Conservation (phyloP, 768 basidiomycete genomes). For the Mycena vulgaris region DNA sequence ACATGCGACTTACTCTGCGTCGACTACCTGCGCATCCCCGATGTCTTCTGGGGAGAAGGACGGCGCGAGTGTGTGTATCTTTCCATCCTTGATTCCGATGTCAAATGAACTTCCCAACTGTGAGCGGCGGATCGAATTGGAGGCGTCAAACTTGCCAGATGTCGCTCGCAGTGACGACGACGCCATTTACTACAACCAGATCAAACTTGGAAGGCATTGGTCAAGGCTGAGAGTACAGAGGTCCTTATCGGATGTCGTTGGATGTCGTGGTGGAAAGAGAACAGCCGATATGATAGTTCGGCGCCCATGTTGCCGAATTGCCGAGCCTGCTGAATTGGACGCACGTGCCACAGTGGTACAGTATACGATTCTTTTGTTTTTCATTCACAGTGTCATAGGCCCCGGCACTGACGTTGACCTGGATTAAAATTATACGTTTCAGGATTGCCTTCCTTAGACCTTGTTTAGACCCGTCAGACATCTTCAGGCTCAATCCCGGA, state of each 20-base stretch:
- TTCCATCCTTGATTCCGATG: conserved; percentile 22
- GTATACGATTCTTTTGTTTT: too few relatives aligned
- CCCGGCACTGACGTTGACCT: too few relatives aligned
- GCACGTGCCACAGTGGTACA: too few relatives aligned
- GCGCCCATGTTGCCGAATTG: too few relatives aligned
- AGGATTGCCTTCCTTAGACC: too few relatives aligned
- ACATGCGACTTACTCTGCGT: conserved; percentile 5
- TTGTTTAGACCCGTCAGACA: too few relatives aligned
- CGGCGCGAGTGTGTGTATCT: conserved; percentile 12
- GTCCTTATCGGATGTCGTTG: not conserved
- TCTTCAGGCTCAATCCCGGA: too few relatives aligned
- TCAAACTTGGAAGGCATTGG: conserved; percentile 8
- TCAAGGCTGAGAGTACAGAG: not conserved
- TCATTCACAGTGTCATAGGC: too few relatives aligned
- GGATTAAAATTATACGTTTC: too few relatives aligned
- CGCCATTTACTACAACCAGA: conserved; percentile 5
- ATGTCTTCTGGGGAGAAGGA: conserved; percentile 11
- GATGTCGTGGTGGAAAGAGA: not conserved
- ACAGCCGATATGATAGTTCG: too few relatives aligned
- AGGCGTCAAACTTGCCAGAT: not conserved
- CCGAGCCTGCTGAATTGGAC: too few relatives aligned
- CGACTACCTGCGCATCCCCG: not conserved
- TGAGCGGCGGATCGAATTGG: not conserved
- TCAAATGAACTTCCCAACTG: conserved; percentile 18
- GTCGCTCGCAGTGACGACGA: conserved; percentile 18